Conservation (phyloP, 441 rosid genomes). For the Geranium incanum region DNA sequence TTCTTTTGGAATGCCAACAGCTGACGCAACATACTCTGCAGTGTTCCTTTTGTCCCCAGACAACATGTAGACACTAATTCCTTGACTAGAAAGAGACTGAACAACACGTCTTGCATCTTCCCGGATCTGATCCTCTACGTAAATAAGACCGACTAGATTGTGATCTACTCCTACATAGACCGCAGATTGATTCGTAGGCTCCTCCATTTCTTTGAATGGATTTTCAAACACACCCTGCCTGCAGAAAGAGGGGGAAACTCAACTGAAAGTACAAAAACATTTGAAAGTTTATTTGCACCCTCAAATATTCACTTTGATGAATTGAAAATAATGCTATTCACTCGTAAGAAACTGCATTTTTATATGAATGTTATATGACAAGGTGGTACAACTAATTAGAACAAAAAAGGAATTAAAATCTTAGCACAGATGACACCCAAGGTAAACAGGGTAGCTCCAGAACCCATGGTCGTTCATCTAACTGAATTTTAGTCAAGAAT, state of each 20-base stretch:
- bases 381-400: neutral
- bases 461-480: neutral
- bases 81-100: conserved; percentile 51
- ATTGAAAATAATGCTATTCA: neutral
- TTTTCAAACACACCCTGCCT: conserved; percentile 69
- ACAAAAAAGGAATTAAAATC: neutral
- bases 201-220: conserved; percentile 39
- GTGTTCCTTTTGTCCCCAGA: conserved; percentile 84
- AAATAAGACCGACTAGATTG: conserved; percentile 68
- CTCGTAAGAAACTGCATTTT: neutral
- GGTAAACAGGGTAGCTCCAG: neutral
- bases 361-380: neutral
- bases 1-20: conserved; percentile 78
- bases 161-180: conserved; percentile 78
- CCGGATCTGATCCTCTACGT: conserved; percentile 82
- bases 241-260: conserved; percentile 17
- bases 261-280: neutral
- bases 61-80: conserved; percentile 77
- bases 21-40: conserved; percentile 84
- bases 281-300: neutral
- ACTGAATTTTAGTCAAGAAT: neutral
- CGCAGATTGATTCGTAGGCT: conserved; percentile 57
- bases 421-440: neutral
- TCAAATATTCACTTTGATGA: no score
- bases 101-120: conserved; percentile 85